Evolutionary conservation across 495 filamentous ascomycete genomes (phyloP).

Genomic region (Astrocystis sublimbata): DNA sequence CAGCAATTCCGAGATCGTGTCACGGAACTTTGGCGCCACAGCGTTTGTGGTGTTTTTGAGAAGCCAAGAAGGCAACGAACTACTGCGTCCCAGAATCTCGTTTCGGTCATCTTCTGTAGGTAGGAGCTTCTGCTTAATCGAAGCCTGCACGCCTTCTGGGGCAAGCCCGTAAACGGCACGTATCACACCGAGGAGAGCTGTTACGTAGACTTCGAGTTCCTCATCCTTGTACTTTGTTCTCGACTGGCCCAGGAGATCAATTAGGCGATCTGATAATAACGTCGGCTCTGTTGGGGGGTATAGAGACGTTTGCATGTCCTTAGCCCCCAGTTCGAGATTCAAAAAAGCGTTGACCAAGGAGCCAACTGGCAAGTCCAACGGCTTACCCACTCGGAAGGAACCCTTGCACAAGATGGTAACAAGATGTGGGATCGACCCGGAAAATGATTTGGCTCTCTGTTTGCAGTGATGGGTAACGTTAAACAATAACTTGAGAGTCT

Average conservation of each 20-base stretch:
- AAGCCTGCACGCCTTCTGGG: constrained; percentile 58
- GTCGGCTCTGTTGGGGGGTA: constrained; percentile 68
- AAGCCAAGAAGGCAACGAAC: constrained; percentile 73
- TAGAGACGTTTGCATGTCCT: constrained; percentile 44
- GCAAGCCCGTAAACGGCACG: constrained; percentile 72
- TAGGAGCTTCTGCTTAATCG: constrained; percentile 68
- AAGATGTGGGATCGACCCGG: constrained; percentile 66
- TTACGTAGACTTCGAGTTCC: constrained; percentile 66
- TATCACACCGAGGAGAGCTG: constrained; percentile 72
- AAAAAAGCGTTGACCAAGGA: constrained; percentile 78
- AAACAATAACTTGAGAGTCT: constrained; percentile 86
- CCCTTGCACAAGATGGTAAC: constrained; percentile 64
- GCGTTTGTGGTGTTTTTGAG: constrained; percentile 78
- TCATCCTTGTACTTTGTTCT: constrained; percentile 59
- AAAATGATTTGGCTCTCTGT: constrained; percentile 59
- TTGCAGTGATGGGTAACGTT: constrained; percentile 77
- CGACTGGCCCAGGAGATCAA: constrained; percentile 71
- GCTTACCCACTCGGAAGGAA: constrained; percentile 34
- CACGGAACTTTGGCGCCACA: constrained; percentile 65
- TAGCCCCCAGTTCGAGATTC: constrained; percentile 65
- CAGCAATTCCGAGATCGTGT: constrained; percentile 74
- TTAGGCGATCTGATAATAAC: constrained; percentile 64
- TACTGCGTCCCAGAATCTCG: constrained; percentile 71
- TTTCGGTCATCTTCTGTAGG: constrained; percentile 79
- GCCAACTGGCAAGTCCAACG: constrained; percentile 49